These are phyloP conservation scores for Nicotiana tabacum DNA, from an alignment of 257 asterid species.

Conservation along the genomic window DNA sequence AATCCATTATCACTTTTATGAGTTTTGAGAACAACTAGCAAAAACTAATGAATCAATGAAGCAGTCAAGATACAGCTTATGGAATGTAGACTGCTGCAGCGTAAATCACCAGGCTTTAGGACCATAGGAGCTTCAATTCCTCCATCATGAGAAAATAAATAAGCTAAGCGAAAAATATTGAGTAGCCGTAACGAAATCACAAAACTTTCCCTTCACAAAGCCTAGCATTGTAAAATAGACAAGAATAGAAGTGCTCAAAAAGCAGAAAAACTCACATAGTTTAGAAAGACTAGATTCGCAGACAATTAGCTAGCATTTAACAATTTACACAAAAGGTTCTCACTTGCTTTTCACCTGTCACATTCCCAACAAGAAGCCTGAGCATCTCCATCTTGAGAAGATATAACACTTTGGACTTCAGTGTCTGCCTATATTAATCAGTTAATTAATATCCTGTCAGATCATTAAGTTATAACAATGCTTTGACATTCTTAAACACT, in stretches of 20 bases:
- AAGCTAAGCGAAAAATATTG: no score
- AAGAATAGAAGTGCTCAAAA: not conserved
- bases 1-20: not conserved
- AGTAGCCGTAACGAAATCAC: not conserved
- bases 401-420: slow-evolving; percentile 29
- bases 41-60: not conserved
- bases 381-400: slow-evolving; percentile 35
- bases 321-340: slow-evolving; percentile 24
- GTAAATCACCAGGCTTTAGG: not conserved
- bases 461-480: slow-evolving; percentile 8
- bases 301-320: slow-evolving; percentile 16
- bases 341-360: slow-evolving; percentile 63
- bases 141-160: not conserved
- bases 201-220: not conserved
- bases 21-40: not conserved
- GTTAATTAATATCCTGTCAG: slow-evolving; percentile 11
- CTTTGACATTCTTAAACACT: not conserved
- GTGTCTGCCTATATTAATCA: slow-evolving; percentile 37
- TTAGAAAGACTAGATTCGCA: not conserved
- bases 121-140: not conserved
- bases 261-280: not conserved
- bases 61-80: not conserved
- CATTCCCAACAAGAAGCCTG: slow-evolving; percentile 27
- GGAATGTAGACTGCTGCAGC: not conserved
- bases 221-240: not conserved